A percentile compares a stretch with the other conserved stretches of the same genome.
Evolutionary conservation across 192 early-diverging fungal genomes (phyloP).

Genomic region (Geranomyces michiganensis): DNA sequence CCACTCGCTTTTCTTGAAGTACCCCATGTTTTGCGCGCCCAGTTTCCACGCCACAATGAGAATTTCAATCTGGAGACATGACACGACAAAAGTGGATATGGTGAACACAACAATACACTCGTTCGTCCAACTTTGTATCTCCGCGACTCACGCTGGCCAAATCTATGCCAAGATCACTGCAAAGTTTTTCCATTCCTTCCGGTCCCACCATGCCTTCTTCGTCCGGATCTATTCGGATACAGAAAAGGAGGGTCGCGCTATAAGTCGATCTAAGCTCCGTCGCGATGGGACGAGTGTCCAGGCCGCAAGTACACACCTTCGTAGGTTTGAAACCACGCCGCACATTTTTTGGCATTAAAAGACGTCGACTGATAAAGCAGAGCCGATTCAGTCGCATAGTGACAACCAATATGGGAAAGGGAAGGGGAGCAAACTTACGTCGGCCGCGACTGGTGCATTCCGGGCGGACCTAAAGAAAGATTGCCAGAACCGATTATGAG

Average conservation of each 20-base stretch:
- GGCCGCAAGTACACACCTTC: constrained; percentile 2
- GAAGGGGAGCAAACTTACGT: not conserved
- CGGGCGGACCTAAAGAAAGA: too few species aligned
- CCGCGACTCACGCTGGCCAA: constrained; percentile 15
- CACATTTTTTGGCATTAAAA: constrained; percentile 7
- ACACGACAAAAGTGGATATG: not conserved
- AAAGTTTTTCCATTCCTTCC: constrained; percentile 31
- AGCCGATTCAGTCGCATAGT: not conserved
- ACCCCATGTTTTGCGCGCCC: constrained; percentile 34
- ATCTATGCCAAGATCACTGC: constrained; percentile 24
- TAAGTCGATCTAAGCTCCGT: too few species aligned
- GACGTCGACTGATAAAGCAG: not conserved
- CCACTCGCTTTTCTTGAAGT: constrained; percentile 36
- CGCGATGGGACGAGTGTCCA: too few species aligned
- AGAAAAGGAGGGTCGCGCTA: not conserved
- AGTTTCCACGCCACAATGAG: constrained; percentile 36
- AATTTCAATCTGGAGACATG: constrained; percentile 26
- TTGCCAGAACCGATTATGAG: too few species aligned
- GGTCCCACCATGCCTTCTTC: constrained; percentile 35
- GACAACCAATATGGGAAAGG: not conserved
- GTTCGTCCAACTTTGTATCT: not conserved
- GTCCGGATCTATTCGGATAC: constrained; percentile 19
- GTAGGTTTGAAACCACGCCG: constrained; percentile 2
- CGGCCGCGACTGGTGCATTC: not conserved
- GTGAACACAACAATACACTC: too few species aligned